Evolutionary conservation across 1,284 basidiomycete genomes (phyloP).

Genomic region (Naganishia liquefaciens): DNA sequence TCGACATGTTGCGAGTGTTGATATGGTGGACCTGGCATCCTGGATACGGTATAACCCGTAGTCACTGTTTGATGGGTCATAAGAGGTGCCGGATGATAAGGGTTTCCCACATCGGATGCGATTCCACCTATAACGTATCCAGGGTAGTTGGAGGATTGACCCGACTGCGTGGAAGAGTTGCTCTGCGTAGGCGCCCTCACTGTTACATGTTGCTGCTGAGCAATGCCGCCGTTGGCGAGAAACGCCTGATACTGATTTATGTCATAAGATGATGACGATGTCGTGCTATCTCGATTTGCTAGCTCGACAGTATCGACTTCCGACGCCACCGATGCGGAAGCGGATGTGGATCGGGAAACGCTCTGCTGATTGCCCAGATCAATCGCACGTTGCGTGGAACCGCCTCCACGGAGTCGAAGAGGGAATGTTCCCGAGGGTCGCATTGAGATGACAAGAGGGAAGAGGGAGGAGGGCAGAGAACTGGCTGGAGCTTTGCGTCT

Average conservation of each 20-base stretch:
- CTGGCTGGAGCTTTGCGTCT: background rate
- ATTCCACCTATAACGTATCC: background rate
- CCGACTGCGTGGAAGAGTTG: background rate
- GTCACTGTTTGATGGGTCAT: background rate
- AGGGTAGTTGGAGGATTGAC: background rate
- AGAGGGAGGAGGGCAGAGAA: no score
- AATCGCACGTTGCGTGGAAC: background rate
- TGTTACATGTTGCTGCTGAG: background rate
- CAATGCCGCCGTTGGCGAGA: background rate
- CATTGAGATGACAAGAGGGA: no score
- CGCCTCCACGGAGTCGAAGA: slow-evolving; percentile 14
- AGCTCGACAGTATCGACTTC: slow-evolving; percentile 4
- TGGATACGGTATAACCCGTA: background rate
- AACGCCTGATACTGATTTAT: slow-evolving; percentile 3
- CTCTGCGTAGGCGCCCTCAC: background rate
- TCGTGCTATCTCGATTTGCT: slow-evolving; percentile 2
- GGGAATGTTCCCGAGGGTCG: background rate
- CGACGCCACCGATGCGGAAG: background rate
- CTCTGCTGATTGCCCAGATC: background rate
- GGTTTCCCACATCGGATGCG: background rate
- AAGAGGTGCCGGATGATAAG: slow-evolving; percentile 3
- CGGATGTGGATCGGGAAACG: background rate
- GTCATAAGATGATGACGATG: slow-evolving; percentile 14
- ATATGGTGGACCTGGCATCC: background rate
- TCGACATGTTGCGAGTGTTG: background rate